Percentiles rank a stretch among this genome's conserved stretches.
phyloP scores from a whole-genome alignment of 2,329 filamentous ascomycete species.

The Paradendryphiella salina region DNA sequence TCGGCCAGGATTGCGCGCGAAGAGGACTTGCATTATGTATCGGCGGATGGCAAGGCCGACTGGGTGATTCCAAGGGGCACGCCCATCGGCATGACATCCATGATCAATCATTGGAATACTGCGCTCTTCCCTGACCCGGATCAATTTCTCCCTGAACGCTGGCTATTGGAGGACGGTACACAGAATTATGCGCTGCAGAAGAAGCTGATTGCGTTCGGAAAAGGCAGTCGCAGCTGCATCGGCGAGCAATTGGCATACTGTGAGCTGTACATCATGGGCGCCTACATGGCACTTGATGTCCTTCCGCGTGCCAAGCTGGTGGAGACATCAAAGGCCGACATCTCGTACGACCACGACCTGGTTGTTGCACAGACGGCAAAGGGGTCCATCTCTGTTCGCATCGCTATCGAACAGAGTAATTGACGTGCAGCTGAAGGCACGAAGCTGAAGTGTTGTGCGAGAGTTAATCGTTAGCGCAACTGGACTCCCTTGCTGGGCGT shows the following conservation, averaged over 20 bases:
- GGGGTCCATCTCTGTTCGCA: conserved; percentile 29
- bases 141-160: conserved; percentile 41
- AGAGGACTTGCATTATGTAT: conserved; percentile 27
- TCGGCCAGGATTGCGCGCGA: conserved; percentile 25
- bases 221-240: conserved; percentile 37
- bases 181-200: conserved; percentile 27
- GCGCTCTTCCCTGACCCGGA: conserved; percentile 38
- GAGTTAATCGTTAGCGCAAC: not conserved
- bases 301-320: conserved; percentile 29
- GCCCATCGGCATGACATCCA: conserved; percentile 36
- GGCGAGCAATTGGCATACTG: conserved; percentile 38
- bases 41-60: conserved; percentile 24
- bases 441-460: not conserved
- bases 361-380: conserved; percentile 34
- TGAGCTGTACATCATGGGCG: conserved; percentile 32
- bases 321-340: conserved; percentile 30
- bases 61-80: conserved; percentile 33
- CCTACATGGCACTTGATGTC: conserved; percentile 27
- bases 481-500: too few species aligned
- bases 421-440: not conserved
- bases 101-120: conserved; percentile 41
- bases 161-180: conserved; percentile 31
- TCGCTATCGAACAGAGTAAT: conserved; percentile 24
- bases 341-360: conserved; percentile 31
- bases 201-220: conserved; percentile 34